Evolutionary conservation across 192 early-diverging fungal genomes (phyloP).

Genomic region (Allomyces javanicus): DNA sequence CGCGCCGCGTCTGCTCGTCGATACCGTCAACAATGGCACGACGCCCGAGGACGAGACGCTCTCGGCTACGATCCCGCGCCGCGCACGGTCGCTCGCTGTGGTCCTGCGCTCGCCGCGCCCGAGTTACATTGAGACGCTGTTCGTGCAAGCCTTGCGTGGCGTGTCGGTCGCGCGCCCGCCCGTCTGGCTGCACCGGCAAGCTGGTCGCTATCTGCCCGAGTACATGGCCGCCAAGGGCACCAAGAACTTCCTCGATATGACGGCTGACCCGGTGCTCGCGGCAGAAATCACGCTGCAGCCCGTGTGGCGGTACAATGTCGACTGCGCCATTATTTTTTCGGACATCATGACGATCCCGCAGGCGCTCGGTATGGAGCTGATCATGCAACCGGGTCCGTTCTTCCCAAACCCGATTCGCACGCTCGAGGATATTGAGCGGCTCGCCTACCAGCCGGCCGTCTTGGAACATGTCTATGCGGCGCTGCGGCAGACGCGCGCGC

Average conservation of each 20-base stretch:
- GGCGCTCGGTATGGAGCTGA: constrained; percentile 81
- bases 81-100: neutral
- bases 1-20: neutral
- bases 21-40: neutral
- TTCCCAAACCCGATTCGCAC: constrained; percentile 62
- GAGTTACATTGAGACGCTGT: neutral
- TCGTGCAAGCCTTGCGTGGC: constrained; percentile 10
- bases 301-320: constrained; percentile 76
- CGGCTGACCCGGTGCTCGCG: constrained; percentile 76
- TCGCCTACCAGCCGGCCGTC: constrained; percentile 45
- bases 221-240: constrained; percentile 37
- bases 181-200: constrained; percentile 99
- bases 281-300: constrained; percentile 93
- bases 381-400: constrained; percentile 78
- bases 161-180: constrained; percentile 53
- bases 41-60: neutral
- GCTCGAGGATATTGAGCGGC: constrained; percentile 48
- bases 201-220: constrained; percentile 81
- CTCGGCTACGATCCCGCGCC: neutral
- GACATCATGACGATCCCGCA: constrained; percentile 97
- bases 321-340: constrained; percentile 95
- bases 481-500: constrained; percentile 74
- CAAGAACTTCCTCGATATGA: constrained; percentile 86
- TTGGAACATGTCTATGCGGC: constrained; percentile 85
- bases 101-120: neutral